Evolutionary conservation across 768 basidiomycete genomes (phyloP).

Genomic region (Erythrobasidium yunnanense): DNA sequence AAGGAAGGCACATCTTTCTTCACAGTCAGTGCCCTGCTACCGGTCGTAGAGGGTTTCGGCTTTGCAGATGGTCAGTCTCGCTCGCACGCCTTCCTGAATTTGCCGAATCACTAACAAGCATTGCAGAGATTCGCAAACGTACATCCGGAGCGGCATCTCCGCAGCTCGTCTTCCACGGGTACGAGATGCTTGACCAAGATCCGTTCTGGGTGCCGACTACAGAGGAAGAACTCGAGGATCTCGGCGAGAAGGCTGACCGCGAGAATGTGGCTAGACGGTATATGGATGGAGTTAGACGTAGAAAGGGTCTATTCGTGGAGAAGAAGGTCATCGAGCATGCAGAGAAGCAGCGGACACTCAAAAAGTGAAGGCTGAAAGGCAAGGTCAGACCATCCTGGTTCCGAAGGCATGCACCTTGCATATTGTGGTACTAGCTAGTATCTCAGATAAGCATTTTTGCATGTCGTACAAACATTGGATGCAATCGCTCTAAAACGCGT

Average conservation of each 20-base stretch:
- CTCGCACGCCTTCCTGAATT: not conserved
- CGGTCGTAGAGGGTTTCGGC: constrained; percentile 94
- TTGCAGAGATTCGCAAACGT: constrained; percentile 78
- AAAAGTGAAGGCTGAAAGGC: constrained; percentile 38
- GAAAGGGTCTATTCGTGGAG: constrained; percentile 93
- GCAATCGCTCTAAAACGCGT: no score
- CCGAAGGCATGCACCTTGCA: no score
- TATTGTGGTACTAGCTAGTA: no score
- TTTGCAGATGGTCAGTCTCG: constrained; percentile 73
- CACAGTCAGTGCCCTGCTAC: constrained; percentile 75
- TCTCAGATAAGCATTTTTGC: no score
- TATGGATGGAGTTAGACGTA: constrained; percentile 76
- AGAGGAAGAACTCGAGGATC: constrained; percentile 46
- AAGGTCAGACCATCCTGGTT: no score
- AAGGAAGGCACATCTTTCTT: constrained; percentile 95
- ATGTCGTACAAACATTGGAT: no score
- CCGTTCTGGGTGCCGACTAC: constrained; percentile 38
- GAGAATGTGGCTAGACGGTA: constrained; percentile 86
- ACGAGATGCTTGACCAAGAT: constrained; percentile 72
- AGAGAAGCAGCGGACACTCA: constrained; percentile 87
- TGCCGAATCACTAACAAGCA: not conserved
- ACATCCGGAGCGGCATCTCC: constrained; percentile 96
- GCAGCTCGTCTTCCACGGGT: constrained; percentile 92
- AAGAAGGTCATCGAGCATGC: constrained; percentile 88
- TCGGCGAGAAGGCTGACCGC: constrained; percentile 90